Evolutionary conservation across 352 stramenopile genomes (phyloP), one percentile per base, ranked within the genome.

Genomic region (Globisporangium heterothallicum): DNA sequence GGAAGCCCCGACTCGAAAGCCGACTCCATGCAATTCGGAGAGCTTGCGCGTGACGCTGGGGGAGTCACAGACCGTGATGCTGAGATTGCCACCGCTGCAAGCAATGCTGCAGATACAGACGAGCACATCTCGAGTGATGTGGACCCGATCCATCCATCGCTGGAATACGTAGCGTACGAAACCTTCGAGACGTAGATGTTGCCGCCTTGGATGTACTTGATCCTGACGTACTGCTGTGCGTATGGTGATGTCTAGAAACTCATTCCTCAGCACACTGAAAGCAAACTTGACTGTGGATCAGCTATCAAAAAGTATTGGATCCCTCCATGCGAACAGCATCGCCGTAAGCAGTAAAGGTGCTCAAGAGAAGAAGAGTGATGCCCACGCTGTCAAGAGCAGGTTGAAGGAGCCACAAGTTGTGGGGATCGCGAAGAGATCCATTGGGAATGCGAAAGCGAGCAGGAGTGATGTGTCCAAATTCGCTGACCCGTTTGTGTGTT

Each of bases 401-500:
- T 26, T 57, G 42, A 51, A 42, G 21, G 40, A 19, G 2, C 25
- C 47, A 9, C 46, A 32, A 43, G 46, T 35, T 13, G 4, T 27
- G 22, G 35, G 24, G 22, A 14, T 34, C 6, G n/a, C 13, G 24
- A 57, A 48, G 42, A 30, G 27, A 36, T 4, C 2, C 9, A 10
- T n/a, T 4, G 56, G 26, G 12, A 42, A 27, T 47, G 55, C 35
- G 7, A 19, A 24, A n/a, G 19, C 21, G 0, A 5, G 10, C 5
- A 6, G 3, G 6, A 21, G 2, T 18, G 32, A 38, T 12, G 26
- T 32, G 3, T 29, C 16, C 12, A 18, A 25, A 6, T 24, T n/a
- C 24, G 48, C 63, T 1, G 68, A 81, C 43, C 68, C 59, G 19
- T 66, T 74, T 46, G 35, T 74, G 22, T 78, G 56, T 47, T 53